Conservation (phyloP, 352 stramenopile species). For the Phytophthora quininea region DNA sequence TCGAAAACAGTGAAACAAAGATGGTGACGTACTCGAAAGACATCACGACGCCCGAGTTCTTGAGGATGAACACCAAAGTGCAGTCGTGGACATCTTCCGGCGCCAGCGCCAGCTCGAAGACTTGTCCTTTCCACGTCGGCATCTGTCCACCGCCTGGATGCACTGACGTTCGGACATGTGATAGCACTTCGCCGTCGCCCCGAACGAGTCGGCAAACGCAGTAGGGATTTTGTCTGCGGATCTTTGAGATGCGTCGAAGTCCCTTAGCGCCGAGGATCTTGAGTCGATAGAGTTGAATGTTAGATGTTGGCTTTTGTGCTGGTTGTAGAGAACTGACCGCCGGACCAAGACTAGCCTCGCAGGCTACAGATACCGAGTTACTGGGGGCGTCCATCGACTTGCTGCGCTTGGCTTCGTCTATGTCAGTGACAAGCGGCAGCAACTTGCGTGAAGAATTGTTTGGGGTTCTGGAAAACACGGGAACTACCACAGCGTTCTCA, state of each 20-base stretch:
- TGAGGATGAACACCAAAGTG: slow-evolving; percentile 36
- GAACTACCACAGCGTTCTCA: neutral
- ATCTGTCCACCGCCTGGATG: slow-evolving; percentile 28
- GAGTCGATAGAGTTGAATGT: slow-evolving; percentile 26
- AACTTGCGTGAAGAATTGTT: neutral
- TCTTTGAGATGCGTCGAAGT: slow-evolving; percentile 23
- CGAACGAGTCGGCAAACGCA: slow-evolving; percentile 33
- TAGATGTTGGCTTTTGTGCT: slow-evolving; percentile 5
- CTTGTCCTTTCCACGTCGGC: slow-evolving; percentile 28
- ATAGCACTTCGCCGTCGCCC: slow-evolving; percentile 22
- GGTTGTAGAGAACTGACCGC: slow-evolving; percentile 3
- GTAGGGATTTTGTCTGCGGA: slow-evolving; percentile 29
- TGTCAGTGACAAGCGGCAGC: neutral
- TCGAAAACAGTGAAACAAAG: neutral
- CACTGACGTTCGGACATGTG: slow-evolving; percentile 29
- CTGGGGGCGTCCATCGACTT: neutral
- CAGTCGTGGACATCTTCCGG: slow-evolving; percentile 23
- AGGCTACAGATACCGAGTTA: neutral
- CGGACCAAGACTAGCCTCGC: neutral
- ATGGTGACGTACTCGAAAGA: slow-evolving; percentile 27
- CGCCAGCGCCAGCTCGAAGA: slow-evolving; percentile 35
- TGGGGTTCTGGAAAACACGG: neutral
- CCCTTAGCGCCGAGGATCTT: slow-evolving; percentile 28
- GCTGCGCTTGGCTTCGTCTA: slow-evolving; percentile 5
- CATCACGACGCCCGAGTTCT: slow-evolving; percentile 23